phyloP scores from a whole-genome alignment of 129 eudicot genomes.

The Helianthus annuus region DNA sequence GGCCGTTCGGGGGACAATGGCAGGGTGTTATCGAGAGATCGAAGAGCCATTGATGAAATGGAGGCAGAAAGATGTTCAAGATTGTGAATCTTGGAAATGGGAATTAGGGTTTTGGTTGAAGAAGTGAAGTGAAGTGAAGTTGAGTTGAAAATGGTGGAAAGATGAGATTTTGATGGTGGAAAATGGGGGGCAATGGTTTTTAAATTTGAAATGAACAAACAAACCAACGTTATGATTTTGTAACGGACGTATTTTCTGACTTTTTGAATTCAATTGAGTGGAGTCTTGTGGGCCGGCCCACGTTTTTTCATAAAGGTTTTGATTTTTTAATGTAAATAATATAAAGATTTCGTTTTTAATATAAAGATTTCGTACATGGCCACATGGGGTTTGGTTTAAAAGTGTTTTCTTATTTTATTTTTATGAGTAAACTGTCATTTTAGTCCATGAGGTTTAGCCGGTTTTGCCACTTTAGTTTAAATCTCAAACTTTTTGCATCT shows the following conservation, averaged over 20 bases:
- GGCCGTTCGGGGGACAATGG: slow-evolving; percentile 61
- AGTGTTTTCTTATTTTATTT: no score
- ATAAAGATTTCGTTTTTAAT: no score
- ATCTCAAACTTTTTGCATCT: no score
- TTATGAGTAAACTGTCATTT: no score
- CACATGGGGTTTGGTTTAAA: no score
- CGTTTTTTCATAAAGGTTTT: background rate
- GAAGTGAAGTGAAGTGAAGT: slow-evolving; percentile 5
- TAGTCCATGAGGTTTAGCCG: no score
- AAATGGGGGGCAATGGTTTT: slow-evolving; percentile 39
- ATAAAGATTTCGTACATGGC: no score
- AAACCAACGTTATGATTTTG: slow-evolving; percentile 2
- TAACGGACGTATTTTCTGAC: slow-evolving; percentile 48
- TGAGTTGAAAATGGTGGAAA: slow-evolving; percentile 17
- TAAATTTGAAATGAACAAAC: slow-evolving; percentile 28
- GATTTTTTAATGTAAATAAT: no score
- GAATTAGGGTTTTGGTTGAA: slow-evolving; percentile 14
- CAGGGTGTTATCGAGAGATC: slow-evolving; percentile 73
- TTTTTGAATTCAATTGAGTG: background rate
- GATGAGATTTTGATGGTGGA: slow-evolving; percentile 8
- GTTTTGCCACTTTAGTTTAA: no score
- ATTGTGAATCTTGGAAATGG: slow-evolving; percentile 5
- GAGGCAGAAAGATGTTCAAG: slow-evolving; percentile 1
- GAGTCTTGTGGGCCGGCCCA: slow-evolving; percentile 6
- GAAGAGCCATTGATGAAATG: slow-evolving; percentile 55